phyloP scores from a whole-genome alignment of 2,329 filamentous ascomycete genomes.

The Arthrinium phaeospermum region DNA sequence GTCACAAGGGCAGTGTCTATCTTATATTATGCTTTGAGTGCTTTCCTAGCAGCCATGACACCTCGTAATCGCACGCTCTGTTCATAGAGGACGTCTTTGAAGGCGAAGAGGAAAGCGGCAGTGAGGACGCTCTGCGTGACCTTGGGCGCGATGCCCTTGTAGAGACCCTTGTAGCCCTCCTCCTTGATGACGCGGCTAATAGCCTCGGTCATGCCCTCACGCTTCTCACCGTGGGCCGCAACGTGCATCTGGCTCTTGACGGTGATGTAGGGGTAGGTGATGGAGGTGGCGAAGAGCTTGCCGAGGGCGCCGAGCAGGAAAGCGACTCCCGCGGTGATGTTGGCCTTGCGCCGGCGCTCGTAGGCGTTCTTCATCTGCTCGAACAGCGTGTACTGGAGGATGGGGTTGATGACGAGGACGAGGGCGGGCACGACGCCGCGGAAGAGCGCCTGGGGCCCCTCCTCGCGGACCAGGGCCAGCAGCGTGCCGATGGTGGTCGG shows the following conservation, averaged over 20 bases:
- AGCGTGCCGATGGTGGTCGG: slow-evolving; percentile 83
- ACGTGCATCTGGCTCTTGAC: slow-evolving; percentile 99
- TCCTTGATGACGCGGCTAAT: slow-evolving; percentile 82
- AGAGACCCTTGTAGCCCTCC: slow-evolving; percentile 90
- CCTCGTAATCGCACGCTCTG: slow-evolving; percentile 72
- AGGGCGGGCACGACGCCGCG: slow-evolving; percentile 90
- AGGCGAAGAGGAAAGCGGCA: slow-evolving; percentile 93
- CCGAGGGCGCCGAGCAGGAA: slow-evolving; percentile 92
- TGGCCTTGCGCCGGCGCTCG: slow-evolving; percentile 65
- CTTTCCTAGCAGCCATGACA: slow-evolving; percentile 46
- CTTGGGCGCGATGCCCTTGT: slow-evolving; percentile 96
- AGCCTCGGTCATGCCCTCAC: slow-evolving; percentile 79
- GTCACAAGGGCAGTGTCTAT: neutral
- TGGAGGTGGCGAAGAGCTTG: slow-evolving; percentile 90
- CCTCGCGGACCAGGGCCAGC: slow-evolving; percentile 77
- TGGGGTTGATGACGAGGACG: slow-evolving; percentile 96
- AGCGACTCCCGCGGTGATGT: slow-evolving; percentile 83
- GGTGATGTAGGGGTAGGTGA: slow-evolving; percentile 98
- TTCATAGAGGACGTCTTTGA: slow-evolving; percentile 96
- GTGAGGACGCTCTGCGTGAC: slow-evolving; percentile 96
- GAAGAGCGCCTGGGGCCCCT: slow-evolving; percentile 86
- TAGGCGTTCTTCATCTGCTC: slow-evolving; percentile 95
- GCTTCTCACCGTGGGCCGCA: slow-evolving; percentile 74
- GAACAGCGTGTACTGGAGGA: slow-evolving; percentile 97
- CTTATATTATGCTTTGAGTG: slow-evolving; percentile 33